Evolutionary conservation across 2,329 filamentous ascomycete genomes (phyloP).

Genomic region (Onygenales sp.): DNA sequence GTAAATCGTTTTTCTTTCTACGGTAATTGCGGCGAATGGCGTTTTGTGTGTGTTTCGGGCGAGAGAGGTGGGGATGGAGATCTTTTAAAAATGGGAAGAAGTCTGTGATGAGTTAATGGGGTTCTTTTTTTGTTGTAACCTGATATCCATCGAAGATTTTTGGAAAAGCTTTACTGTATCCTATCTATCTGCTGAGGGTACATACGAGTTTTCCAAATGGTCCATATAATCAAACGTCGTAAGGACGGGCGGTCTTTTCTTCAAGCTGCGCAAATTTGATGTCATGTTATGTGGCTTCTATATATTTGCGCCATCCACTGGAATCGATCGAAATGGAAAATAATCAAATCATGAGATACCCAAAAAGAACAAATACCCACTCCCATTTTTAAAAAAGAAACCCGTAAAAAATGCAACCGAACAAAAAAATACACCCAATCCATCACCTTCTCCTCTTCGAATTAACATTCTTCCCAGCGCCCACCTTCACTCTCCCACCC

Average conservation of each 20-base stretch:
- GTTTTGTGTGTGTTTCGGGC: conserved; percentile 6
- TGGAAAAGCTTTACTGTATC: no score
- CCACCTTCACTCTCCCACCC: conserved; percentile 65
- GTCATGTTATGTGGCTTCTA: no score
- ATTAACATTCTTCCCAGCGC: conserved; percentile 80
- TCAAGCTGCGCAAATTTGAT: no score
- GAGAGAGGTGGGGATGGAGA: neutral
- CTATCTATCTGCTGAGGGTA: no score
- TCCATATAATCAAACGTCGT: no score
- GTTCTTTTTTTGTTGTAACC: no score
- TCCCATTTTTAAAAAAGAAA: neutral
- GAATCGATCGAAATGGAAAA: neutral
- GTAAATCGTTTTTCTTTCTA: conserved; percentile 12
- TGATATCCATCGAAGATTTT: no score
- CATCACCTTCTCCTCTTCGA: conserved; percentile 47
- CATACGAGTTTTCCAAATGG: no score
- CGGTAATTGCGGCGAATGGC: conserved; percentile 8
- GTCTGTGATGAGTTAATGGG: neutral
- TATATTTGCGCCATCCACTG: neutral
- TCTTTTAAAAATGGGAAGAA: neutral
- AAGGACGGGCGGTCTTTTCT: no score
- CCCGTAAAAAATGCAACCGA: conserved; percentile 5
- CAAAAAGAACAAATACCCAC: neutral
- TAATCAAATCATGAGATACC: neutral
- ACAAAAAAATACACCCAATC: neutral